A percentile compares a stretch with the other conserved stretches of the same genome.
Evolutionary conservation across 208 protist species (phyloP).

Genomic region (Acanthamoeba pearcei): DNA sequence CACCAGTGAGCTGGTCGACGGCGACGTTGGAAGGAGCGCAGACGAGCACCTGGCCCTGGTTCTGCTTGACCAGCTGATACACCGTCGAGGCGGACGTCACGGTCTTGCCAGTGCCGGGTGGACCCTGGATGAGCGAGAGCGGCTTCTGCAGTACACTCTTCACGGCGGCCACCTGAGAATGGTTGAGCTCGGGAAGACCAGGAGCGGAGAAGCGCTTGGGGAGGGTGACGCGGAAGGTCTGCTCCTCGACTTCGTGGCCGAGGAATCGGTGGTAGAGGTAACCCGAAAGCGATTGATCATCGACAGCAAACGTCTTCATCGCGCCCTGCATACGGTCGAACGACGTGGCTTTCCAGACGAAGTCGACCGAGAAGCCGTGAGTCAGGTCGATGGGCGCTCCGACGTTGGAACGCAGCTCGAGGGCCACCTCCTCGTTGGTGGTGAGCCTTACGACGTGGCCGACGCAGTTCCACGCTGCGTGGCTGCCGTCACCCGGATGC

Average conservation of each 20-base stretch:
- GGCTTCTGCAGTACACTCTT: constrained; percentile 91
- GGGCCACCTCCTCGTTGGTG: constrained; percentile 87
- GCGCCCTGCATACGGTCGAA: constrained; percentile 93
- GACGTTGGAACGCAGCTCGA: constrained; percentile 86
- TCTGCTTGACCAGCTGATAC: constrained; percentile 92
- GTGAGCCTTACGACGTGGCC: constrained; percentile 88
- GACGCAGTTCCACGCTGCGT: constrained; percentile 84
- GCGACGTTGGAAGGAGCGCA: constrained; percentile 98
- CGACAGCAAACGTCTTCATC: constrained; percentile 92
- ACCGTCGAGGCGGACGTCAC: constrained; percentile 96
- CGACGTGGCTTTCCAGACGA: constrained; percentile 95
- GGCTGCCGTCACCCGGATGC: constrained; percentile 81
- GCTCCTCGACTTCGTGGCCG: constrained; percentile 90
- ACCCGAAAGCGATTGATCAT: constrained; percentile 89
- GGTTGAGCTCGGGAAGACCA: constrained; percentile 94
- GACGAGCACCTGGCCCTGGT: constrained; percentile 91
- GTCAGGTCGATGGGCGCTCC: constrained; percentile 75
- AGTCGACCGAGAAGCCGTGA: constrained; percentile 91
- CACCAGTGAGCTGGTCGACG: constrained; percentile 95
- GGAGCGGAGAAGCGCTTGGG: constrained; percentile 85
- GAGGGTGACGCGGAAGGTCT: constrained; percentile 68
- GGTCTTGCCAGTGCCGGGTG: constrained; percentile 99
- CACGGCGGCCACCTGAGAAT: constrained; percentile 92
- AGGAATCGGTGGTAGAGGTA: constrained; percentile 96
- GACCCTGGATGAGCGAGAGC: constrained; percentile 94